phyloP scores from a whole-genome alignment of 805 yeast species.

The Huiozyma naganishii region DNA sequence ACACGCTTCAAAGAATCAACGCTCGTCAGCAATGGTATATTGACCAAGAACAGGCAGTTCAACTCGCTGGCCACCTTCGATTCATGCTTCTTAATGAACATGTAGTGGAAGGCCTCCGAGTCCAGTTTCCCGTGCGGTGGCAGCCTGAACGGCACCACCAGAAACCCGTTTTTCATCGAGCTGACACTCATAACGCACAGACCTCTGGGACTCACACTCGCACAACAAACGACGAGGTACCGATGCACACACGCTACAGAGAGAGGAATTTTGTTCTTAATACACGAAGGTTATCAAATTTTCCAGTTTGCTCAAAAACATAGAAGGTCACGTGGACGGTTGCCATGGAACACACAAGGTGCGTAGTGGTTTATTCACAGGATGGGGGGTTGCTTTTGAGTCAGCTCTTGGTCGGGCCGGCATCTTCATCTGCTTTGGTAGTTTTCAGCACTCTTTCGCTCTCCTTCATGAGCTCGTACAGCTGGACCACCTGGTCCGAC shows the following conservation, averaged over 20 bases:
- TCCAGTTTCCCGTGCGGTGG: constrained; percentile 7
- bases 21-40: constrained; percentile 58
- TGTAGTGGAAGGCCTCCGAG: constrained; percentile 35
- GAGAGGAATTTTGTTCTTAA: no score
- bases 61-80: constrained; percentile 33
- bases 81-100: constrained; percentile 58
- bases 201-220: neutral
- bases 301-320: no score
- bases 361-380: neutral
- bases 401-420: no score
- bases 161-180: constrained; percentile 27
- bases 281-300: no score
- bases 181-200: constrained; percentile 4
- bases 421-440: no score
- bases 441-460: constrained; percentile 23
- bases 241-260: no score
- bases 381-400: no score
- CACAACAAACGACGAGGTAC: no score
- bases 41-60: constrained; percentile 59
- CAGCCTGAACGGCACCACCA: constrained; percentile 26
- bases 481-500: constrained; percentile 81
- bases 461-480: constrained; percentile 71
- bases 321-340: neutral
- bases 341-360: neutral
- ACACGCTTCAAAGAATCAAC: constrained; percentile 43